Evolutionary conservation across 371 early-diverging fungal genomes (phyloP).

Genomic region (Mucor indicus): DNA sequence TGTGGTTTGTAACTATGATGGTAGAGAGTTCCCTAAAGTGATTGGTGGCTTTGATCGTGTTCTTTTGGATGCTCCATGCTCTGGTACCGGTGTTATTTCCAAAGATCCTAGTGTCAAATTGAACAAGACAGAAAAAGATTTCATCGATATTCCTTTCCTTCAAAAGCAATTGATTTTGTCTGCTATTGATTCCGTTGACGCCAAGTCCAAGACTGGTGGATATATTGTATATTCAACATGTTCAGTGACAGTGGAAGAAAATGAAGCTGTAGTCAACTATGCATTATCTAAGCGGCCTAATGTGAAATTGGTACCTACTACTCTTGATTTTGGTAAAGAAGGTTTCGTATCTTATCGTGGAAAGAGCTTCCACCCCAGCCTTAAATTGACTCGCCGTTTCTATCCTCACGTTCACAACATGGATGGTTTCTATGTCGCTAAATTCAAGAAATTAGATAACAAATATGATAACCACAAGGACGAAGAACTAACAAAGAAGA

Average conservation of each 20-base stretch:
- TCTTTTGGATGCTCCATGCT: slow-evolving; percentile 98
- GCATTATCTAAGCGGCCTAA: slow-evolving; percentile 93
- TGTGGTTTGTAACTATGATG: slow-evolving; percentile 97
- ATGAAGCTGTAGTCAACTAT: slow-evolving; percentile 98
- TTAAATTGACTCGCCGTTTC: slow-evolving; percentile 88
- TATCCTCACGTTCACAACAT: slow-evolving; percentile 99
- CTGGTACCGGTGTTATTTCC: slow-evolving; percentile 99
- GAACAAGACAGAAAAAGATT: slow-evolving; percentile 91
- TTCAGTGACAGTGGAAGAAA: slow-evolving; percentile 98
- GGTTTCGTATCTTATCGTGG: slow-evolving; percentile 89
- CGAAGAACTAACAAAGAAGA: slow-evolving; percentile 21
- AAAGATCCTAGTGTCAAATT: slow-evolving; percentile 97
- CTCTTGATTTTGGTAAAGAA: slow-evolving; percentile 90
- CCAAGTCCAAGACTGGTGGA: slow-evolving; percentile 90
- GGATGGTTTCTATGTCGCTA: slow-evolving; percentile 99
- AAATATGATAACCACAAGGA: slow-evolving; percentile 52
- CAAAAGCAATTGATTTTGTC: slow-evolving; percentile 96
- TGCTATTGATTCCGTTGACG: slow-evolving; percentile 98
- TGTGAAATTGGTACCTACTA: slow-evolving; percentile 88
- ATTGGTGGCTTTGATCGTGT: slow-evolving; percentile 98
- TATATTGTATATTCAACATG: slow-evolving; percentile 99
- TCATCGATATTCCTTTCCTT: slow-evolving; percentile 84
- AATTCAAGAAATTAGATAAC: slow-evolving; percentile 88
- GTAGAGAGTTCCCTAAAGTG: slow-evolving; percentile 90
- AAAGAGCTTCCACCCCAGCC: slow-evolving; percentile 82